These are phyloP conservation scores for Pseudonitzschia multiseries DNA, from an alignment of 108 stramenopile genomes.

Conservation along the genomic window DNA sequence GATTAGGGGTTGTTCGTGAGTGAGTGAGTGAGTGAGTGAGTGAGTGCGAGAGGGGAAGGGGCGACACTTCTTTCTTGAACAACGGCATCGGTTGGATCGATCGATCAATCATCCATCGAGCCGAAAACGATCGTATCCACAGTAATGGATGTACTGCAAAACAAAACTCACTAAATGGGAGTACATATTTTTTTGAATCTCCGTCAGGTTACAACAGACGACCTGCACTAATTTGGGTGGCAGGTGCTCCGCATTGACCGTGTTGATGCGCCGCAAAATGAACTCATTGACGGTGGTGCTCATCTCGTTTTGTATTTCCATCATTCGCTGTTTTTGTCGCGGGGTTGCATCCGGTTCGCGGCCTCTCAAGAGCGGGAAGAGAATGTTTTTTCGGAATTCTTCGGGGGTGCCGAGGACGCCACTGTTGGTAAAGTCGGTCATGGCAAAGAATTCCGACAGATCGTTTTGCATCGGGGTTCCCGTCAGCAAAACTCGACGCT, in stretches of 20 bases:
- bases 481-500: conserved; percentile 89
- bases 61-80: too few species aligned
- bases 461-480: conserved; percentile 63
- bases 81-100: too few species aligned
- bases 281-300: conserved; percentile 91
- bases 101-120: too few species aligned
- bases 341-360: conserved; percentile 97
- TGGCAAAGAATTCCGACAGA: conserved; percentile 94
- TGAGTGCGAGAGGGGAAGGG: too few species aligned
- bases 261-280: conserved; percentile 95
- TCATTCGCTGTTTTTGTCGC: conserved; percentile 75
- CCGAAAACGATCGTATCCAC: neutral
- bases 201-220: conserved; percentile 95
- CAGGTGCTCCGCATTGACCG: conserved; percentile 95
- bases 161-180: conserved; percentile 63
- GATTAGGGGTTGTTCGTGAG: neutral
- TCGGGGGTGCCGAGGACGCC: conserved; percentile 89
- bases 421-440: conserved; percentile 97
- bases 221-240: conserved; percentile 99
- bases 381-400: conserved; percentile 71
- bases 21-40: neutral
- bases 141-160: too few species aligned
- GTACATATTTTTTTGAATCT: conserved; percentile 96
- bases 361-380: conserved; percentile 83
- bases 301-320: conserved; percentile 90